Base-by-base conservation (phyloP, 768 basidiomycete genomes). In the Tylopilus vinaceipallidus region DNA sequence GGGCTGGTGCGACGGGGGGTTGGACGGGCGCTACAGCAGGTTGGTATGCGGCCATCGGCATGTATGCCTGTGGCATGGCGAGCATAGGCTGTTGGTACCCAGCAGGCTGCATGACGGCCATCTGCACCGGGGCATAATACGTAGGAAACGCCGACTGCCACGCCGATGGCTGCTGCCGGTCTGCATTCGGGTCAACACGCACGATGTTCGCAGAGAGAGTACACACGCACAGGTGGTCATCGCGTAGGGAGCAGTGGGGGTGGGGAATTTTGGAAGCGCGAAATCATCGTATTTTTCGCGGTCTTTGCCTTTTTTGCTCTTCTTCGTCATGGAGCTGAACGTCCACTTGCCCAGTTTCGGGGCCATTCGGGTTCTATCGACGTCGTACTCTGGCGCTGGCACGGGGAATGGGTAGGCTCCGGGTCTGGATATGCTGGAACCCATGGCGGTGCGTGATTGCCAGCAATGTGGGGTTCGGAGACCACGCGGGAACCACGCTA, bases 51-150 rank as follows among this genome's bases (percentile, higher is more conserved):
- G 55, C 49, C 41, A 69, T 55, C 11, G 65, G 67, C 13, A 61
- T 16, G 17, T 67, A 68, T 3, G 39, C 7, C 30, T 66, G 64
- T 6, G 64, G 62, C 62, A 66, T 62, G 23, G 63, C 34, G 4
- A 57, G 35, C 20, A 68, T 5, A 10, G 65, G 67, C 27, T 69
- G 66, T n/a, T 68, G 66, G 4, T 57, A 16, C 4, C 54, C 59
- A 13, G 44, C 27, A 13, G 64, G 64, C 17, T 57, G 63, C 16
- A 58, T 12, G 36, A 63, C 35, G 5, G 51, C 49, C 56, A 67
- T 56, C 43, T 55, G 58, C 10, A 68, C 51, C 2, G 65, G 67
- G 1, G 65, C 57, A 47, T 66, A 67, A 10, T 69, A 68, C 6
- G 56, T 29, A 29, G 67, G 63, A 55, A 49, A 68, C 0, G 47